Evolutionary conservation across 2,329 filamentous ascomycete genomes (phyloP).

Genomic region (Canariomyces notabilis): DNA sequence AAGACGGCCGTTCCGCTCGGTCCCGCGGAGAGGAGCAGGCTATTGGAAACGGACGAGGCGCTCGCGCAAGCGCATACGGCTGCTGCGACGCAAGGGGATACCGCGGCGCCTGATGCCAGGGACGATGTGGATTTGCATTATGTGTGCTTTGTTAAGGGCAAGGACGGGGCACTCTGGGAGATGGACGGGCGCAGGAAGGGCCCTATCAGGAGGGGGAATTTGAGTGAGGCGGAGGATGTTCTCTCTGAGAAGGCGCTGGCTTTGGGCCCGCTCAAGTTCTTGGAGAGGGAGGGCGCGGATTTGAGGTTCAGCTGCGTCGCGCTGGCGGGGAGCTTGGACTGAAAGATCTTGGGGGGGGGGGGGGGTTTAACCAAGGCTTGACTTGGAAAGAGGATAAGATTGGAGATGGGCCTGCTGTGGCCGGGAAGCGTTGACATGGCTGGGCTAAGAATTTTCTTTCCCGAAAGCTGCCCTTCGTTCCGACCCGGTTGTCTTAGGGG

Average conservation of each 20-base stretch:
- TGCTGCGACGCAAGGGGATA: constrained; percentile 74
- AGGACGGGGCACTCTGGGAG: constrained; percentile 59
- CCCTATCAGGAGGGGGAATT: constrained; percentile 49
- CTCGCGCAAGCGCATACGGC: constrained; percentile 74
- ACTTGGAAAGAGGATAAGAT: neutral
- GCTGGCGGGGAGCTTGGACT: constrained; percentile 48
- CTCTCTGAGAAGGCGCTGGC: constrained; percentile 70
- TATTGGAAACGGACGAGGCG: constrained; percentile 71
- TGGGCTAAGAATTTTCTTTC: no score
- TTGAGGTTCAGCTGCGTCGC: constrained; percentile 56
- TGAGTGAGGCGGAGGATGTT: constrained; percentile 62
- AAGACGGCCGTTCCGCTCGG: constrained; percentile 63
- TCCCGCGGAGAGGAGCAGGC: constrained; percentile 59
- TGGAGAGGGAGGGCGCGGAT: constrained; percentile 51
- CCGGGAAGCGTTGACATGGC: no score
- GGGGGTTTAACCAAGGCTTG: neutral
- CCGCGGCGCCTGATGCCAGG: constrained; percentile 68
- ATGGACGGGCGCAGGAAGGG: constrained; percentile 56
- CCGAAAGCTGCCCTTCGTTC: no score
- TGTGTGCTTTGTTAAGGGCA: constrained; percentile 82
- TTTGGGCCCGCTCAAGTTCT: constrained; percentile 57
- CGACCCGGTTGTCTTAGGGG: no score
- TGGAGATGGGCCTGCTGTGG: no score
- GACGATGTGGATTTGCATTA: constrained; percentile 90
- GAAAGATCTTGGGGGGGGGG: constrained; percentile 5